Conservation (phyloP, 2,329 filamentous ascomycete species). For the Colletotrichum spaethianum region DNA sequence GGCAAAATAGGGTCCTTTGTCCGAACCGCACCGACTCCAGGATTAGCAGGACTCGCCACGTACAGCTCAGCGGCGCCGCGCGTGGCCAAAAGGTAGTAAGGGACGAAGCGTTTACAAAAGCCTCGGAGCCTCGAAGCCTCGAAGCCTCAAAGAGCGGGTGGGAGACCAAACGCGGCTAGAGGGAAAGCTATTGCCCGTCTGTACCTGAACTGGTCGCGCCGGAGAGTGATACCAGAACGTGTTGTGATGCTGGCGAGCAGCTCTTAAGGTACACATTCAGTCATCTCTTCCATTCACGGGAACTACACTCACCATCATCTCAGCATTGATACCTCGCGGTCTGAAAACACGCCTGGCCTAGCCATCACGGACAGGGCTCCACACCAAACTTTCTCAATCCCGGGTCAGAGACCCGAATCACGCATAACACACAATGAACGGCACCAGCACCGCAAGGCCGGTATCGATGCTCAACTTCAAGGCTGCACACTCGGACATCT, state of each 20-base stretch:
- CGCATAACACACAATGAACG: constrained; percentile 3
- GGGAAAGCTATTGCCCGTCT: background rate
- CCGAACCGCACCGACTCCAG: constrained; percentile 22
- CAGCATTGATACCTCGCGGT: constrained; percentile 7
- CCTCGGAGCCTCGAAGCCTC: background rate
- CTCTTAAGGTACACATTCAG: background rate
- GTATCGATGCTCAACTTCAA: constrained; percentile 20
- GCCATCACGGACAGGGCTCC: constrained; percentile 7
- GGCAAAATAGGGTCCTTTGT: constrained; percentile 28
- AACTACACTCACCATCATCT: background rate
- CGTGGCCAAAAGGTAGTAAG: constrained; percentile 5
- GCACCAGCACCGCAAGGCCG: constrained; percentile 2
- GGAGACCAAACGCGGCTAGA: background rate
- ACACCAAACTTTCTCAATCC: background rate
- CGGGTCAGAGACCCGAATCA: background rate
- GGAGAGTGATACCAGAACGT: background rate
- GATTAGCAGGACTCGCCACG: constrained; percentile 27
- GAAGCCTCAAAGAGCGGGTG: background rate
- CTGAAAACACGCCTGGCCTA: constrained; percentile 5
- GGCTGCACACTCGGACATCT: constrained; percentile 8
- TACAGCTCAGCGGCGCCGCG: constrained; percentile 23
- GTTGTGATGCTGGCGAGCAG: background rate
- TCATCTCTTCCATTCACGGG: background rate
- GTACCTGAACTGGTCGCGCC: background rate
- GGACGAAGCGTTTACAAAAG: background rate